phyloP scores from a whole-genome alignment of 2,329 filamentous ascomycete species.

The Talaromyces sp. region DNA sequence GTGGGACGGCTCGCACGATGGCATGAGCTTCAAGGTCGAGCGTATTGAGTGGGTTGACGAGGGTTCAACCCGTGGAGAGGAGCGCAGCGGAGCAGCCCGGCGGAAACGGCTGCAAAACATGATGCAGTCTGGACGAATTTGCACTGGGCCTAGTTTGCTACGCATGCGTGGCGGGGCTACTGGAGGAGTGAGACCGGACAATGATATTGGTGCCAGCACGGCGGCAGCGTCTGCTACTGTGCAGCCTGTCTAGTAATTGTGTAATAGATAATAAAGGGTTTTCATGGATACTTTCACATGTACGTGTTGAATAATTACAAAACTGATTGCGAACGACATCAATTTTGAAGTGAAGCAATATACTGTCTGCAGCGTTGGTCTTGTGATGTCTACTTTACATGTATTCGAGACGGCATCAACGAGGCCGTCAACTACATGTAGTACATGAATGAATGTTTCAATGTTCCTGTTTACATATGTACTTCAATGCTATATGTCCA shows the following conservation, averaged over 20 bases:
- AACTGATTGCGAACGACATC: too few species aligned
- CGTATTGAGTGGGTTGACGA: slow-evolving; percentile 83
- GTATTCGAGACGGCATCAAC: too few species aligned
- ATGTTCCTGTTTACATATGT: too few species aligned
- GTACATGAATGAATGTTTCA: too few species aligned
- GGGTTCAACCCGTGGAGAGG: slow-evolving; percentile 44
- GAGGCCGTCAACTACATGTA: too few species aligned
- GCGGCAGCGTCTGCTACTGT: slow-evolving; percentile 2
- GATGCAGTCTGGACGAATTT: slow-evolving; percentile 40
- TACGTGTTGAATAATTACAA: too few species aligned
- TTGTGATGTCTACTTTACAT: too few species aligned
- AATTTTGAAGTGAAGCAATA: too few species aligned
- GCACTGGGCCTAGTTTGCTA: slow-evolving; percentile 34
- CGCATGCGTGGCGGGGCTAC: slow-evolving; percentile 26
- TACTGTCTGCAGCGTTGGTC: too few species aligned
- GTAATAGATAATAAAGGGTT: background rate
- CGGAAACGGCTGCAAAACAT: slow-evolving; percentile 46
- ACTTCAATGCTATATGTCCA: too few species aligned
- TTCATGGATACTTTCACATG: too few species aligned
- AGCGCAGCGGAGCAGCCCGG: slow-evolving; percentile 43
- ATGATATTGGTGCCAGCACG: background rate
- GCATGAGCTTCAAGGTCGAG: slow-evolving; percentile 81
- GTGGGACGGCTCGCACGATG: slow-evolving; percentile 75
- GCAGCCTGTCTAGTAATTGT: slow-evolving; percentile 11
- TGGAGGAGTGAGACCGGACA: background rate